Base-by-base conservation (phyloP, 108 stramenopile species). In the Chaetoceros muelleri region DNA sequence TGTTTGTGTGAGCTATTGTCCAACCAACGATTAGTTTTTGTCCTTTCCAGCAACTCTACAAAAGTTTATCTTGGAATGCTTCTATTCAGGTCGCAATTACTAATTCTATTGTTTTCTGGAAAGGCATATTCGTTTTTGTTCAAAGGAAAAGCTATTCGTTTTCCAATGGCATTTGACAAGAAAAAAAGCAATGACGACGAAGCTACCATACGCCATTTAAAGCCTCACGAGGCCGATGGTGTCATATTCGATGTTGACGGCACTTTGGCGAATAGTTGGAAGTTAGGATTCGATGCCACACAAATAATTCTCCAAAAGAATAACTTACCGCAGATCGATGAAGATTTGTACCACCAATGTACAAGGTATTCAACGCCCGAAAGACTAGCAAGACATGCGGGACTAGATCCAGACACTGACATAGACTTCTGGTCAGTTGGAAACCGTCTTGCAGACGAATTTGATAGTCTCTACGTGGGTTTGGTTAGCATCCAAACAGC, bases 181-280 rank as follows among this genome's bases (percentile, higher is more conserved):
- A 40, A 40, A 40, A 40, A 13, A 40, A 40, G 13, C 13, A 13
- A 40, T 10, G 8, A 10, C 13, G 34, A 40, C 5, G 13, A 40
- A 10, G 34, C 34, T 10, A 5, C 34, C 34, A 40, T 10, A n/a
- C n/a, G n/a, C n/a, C n/a, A n/a, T n/a, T n/a, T n/a, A n/a, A n/a
- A n/a, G n/a, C 3, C 7, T 40, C 60, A 22, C 24, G 54, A 49
- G 49, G 54, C 70, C 5, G 61, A 75, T 28, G 88, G 76, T 0
- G 52, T 90, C 30, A 74, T 90, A 25, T 90, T 84, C 58, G 89
- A 90, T 64, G 76, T 90, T 46, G 89, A 90, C 52, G 89, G 89
- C 3, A 90, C 89, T 2, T 60, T 90, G 48, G 89, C 85, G 3
- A 85, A 90, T 61, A 84, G 82, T 8, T 86, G 84, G 83, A 81